Evolutionary conservation across 2,329 filamentous ascomycete species (phyloP).

Genomic region (Myriangium duriaei): DNA sequence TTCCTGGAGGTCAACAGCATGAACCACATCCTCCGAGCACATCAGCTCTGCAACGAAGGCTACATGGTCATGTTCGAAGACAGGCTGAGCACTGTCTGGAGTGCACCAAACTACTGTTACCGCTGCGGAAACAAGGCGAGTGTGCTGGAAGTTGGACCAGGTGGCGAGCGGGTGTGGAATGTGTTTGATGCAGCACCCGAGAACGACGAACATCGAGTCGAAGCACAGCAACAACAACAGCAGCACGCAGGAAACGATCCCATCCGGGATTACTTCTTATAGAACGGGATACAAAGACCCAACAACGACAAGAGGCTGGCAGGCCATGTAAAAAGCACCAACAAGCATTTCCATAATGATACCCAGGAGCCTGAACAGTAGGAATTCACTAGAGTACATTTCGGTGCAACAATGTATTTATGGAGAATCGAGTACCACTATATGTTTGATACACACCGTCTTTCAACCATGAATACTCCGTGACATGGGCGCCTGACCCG

Average conservation of each 20-base stretch:
- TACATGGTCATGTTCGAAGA: slow-evolving; percentile 97
- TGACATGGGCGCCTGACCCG: no score
- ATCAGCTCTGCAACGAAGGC: slow-evolving; percentile 95
- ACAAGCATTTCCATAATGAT: background rate
- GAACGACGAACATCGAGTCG: slow-evolving; percentile 74
- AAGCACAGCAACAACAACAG: slow-evolving; percentile 58
- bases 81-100: slow-evolving; percentile 91
- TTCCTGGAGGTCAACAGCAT: slow-evolving; percentile 95
- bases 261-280: slow-evolving; percentile 57
- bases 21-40: slow-evolving; percentile 94
- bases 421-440: no score
- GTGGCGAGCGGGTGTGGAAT: slow-evolving; percentile 89
- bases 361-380: no score
- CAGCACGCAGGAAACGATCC: slow-evolving; percentile 60
- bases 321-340: background rate
- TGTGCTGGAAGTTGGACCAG: slow-evolving; percentile 89
- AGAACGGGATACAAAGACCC: no score
- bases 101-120: slow-evolving; percentile 29
- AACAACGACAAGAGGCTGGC: background rate
- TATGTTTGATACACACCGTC: no score
- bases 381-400: no score
- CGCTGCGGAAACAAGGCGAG: slow-evolving; percentile 90
- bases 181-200: slow-evolving; percentile 95
- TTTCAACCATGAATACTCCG: no score
- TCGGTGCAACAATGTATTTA: no score